Percentiles rank a stretch among this genome's conserved stretches.
Evolutionary conservation across 2,329 filamentous ascomycete species (phyloP).

Genomic region (Elsinoe fawcettii): DNA sequence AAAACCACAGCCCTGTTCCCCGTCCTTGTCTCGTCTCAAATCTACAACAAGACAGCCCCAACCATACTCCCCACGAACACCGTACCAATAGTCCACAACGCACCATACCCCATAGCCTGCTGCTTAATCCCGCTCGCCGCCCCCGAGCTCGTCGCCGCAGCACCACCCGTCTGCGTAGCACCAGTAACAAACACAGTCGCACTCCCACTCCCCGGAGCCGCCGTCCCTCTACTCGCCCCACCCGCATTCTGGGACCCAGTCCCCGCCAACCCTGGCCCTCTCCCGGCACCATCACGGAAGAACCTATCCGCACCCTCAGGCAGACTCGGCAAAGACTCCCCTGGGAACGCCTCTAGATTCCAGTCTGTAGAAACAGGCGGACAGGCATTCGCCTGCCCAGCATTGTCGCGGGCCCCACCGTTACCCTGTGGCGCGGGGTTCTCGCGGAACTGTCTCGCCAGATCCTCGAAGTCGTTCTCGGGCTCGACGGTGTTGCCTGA

Average conservation of each 20-base stretch:
- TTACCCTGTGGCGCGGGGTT: slow-evolving; percentile 48
- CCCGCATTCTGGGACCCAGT: slow-evolving; percentile 50
- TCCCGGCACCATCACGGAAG: slow-evolving; percentile 52
- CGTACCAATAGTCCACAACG: background rate
- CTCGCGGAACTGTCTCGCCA: slow-evolving; percentile 44
- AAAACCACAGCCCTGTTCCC: too few relatives aligned
- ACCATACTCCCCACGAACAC: slow-evolving; percentile 2
- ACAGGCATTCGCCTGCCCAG: slow-evolving; percentile 46
- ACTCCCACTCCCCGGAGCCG: slow-evolving; percentile 44
- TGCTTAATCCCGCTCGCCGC: background rate
- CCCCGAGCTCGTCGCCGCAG: background rate
- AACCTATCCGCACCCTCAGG: slow-evolving; percentile 48
- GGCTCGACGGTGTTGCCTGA: slow-evolving; percentile 44
- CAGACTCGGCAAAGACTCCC: slow-evolving; percentile 47
- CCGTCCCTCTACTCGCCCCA: slow-evolving; percentile 40
- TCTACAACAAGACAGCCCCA: slow-evolving; percentile 12
- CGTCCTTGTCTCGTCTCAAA: background rate
- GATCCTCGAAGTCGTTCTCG: slow-evolving; percentile 57
- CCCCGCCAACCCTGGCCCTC: slow-evolving; percentile 48
- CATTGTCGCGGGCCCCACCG: slow-evolving; percentile 49
- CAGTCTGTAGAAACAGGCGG: slow-evolving; percentile 47
- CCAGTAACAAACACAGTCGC: slow-evolving; percentile 34
- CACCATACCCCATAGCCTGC: slow-evolving; percentile 7
- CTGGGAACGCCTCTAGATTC: slow-evolving; percentile 44
- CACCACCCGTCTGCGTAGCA: slow-evolving; percentile 14